Conservation (phyloP, 768 basidiomycete genomes). For the Paxillus involutus region DNA sequence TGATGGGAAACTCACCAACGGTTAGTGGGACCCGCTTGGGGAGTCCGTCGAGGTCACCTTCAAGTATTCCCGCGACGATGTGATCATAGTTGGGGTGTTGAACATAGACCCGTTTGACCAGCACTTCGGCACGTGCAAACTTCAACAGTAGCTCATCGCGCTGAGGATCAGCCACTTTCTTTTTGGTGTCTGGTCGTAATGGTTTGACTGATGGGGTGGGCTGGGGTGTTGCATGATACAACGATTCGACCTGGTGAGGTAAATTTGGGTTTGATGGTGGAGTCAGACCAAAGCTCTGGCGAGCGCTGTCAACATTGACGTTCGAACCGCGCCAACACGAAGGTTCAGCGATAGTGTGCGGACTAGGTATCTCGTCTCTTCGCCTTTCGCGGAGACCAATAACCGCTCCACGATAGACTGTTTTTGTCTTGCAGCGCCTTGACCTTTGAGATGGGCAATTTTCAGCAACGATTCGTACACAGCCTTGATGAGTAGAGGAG, state of each 20-base stretch:
- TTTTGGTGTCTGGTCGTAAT: constrained; percentile 23
- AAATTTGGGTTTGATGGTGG: constrained; percentile 32
- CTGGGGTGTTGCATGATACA: constrained; percentile 26
- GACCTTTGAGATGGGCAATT: constrained; percentile 68
- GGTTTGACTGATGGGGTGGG: constrained; percentile 19
- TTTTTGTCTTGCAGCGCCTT: constrained; percentile 74
- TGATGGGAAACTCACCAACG: constrained; percentile 52
- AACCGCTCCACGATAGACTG: constrained; percentile 78
- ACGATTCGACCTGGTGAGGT: constrained; percentile 20
- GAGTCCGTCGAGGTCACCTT: constrained; percentile 61
- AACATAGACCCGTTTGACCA: constrained; percentile 72
- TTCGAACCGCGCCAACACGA: constrained; percentile 85
- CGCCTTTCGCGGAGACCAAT: constrained; percentile 81
- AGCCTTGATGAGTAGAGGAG: constrained; percentile 59
- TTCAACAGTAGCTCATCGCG: constrained; percentile 39
- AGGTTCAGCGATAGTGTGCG: constrained; percentile 73
- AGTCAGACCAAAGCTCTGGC: constrained; percentile 75
- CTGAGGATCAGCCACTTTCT: constrained; percentile 28
- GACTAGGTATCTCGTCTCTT: constrained; percentile 83
- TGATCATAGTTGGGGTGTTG: constrained; percentile 77
- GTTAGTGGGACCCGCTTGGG: constrained; percentile 60
- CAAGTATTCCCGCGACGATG: constrained; percentile 60
- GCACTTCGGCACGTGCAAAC: constrained; percentile 57
- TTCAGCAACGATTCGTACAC: constrained; percentile 70
- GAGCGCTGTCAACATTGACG: constrained; percentile 77